Percentiles rank a stretch among this genome's conserved stretches.
Evolutionary conservation across 345 rosid species (phyloP).

Genomic region (Abelmoschus esculentus): DNA sequence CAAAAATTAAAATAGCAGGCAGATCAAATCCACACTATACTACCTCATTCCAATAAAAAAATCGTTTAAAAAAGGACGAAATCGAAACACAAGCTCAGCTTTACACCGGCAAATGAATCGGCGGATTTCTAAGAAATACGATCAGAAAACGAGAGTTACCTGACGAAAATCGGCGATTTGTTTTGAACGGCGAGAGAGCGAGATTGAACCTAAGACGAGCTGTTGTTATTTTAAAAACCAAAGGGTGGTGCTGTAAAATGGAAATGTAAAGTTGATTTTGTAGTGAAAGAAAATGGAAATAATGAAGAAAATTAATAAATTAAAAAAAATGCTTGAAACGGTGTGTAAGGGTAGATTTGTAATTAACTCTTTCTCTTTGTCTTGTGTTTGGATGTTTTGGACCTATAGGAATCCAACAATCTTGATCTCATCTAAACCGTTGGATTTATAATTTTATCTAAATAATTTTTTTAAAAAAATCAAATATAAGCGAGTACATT

Average conservation of each 20-base stretch:
- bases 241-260: neutral
- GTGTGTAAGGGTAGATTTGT: slow-evolving; percentile 20
- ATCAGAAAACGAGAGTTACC: slow-evolving; percentile 6
- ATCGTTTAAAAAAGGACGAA: neutral
- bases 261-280: neutral
- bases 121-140: neutral
- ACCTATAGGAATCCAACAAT: slow-evolving; percentile 8
- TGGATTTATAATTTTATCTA: slow-evolving; percentile 15
- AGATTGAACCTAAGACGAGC: neutral
- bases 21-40: slow-evolving; percentile 13
- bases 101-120: neutral
- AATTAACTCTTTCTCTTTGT: neutral
- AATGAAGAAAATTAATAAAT: neutral
- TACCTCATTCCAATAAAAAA: slow-evolving; percentile 5
- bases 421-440: slow-evolving; percentile 19
- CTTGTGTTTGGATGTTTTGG: neutral
- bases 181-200: neutral
- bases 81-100: neutral
- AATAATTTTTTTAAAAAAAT: neutral
- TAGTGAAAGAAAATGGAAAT: neutral
- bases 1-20: neutral
- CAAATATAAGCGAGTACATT: too few relatives aligned
- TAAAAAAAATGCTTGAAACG: slow-evolving; percentile 1
- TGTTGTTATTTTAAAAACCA: slow-evolving; percentile 1
- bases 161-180: slow-evolving; percentile 2